Conservation (phyloP, 352 stramenopile genomes). For the Globisporangium yorkense region DNA sequence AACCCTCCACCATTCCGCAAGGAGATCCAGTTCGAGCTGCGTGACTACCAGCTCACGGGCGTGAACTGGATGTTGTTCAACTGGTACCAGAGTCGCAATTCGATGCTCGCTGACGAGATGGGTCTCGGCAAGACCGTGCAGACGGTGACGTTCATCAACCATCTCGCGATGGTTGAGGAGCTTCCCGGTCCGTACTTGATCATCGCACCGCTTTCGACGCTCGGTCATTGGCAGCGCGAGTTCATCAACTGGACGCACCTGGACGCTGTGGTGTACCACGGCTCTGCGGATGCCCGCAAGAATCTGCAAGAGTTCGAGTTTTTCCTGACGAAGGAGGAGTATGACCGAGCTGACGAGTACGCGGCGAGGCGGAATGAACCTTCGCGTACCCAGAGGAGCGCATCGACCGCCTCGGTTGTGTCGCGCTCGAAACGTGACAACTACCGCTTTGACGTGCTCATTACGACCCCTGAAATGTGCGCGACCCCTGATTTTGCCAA, state of each 20-base stretch:
- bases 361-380: slow-evolving; percentile 8
- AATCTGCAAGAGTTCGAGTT: slow-evolving; percentile 96
- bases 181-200: slow-evolving; percentile 95
- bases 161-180: slow-evolving; percentile 94
- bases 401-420: slow-evolving; percentile 6
- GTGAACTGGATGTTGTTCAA: slow-evolving; percentile 99
- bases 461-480: slow-evolving; percentile 99
- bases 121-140: slow-evolving; percentile 95
- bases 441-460: slow-evolving; percentile 97
- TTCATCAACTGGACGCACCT: slow-evolving; percentile 96
- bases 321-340: slow-evolving; percentile 56
- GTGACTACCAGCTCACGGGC: slow-evolving; percentile 99
- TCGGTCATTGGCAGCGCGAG: slow-evolving; percentile 97
- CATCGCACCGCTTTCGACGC: slow-evolving; percentile 96
- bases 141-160: slow-evolving; percentile 93
- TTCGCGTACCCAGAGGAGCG: background rate
- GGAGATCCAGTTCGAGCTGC: slow-evolving; percentile 74
- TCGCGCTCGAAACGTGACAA: slow-evolving; percentile 42
- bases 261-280: slow-evolving; percentile 99
- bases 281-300: slow-evolving; percentile 83
- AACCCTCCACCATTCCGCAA: slow-evolving; percentile 54
- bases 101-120: slow-evolving; percentile 99
- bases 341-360: slow-evolving; percentile 29
- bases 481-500: slow-evolving; percentile 92
- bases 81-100: slow-evolving; percentile 97